A percentile compares a stretch with the other conserved stretches of the same genome.
Evolutionary conservation across 2,329 filamentous ascomycete genomes (phyloP).

Genomic region (Ophiosphaerella narmari): DNA sequence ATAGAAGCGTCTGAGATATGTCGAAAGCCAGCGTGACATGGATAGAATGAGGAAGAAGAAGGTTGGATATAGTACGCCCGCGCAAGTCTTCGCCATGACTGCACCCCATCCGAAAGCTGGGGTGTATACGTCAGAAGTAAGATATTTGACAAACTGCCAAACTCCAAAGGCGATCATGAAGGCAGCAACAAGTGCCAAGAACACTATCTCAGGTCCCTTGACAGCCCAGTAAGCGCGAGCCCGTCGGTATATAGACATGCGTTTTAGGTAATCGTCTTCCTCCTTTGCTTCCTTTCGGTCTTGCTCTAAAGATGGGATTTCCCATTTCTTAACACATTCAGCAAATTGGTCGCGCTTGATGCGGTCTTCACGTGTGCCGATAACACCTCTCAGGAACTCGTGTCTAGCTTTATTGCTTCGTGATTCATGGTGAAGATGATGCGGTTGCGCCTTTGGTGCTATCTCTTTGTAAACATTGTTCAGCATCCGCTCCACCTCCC

Average conservation of each 20-base stretch:
- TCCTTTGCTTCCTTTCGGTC: conserved; percentile 55
- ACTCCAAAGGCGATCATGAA: conserved; percentile 58
- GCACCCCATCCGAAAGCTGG: conserved; percentile 62
- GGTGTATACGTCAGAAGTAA: conserved; percentile 51
- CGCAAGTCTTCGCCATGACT: conserved; percentile 60
- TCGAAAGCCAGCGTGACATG: conserved; percentile 63
- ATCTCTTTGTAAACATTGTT: conserved; percentile 59
- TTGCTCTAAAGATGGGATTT: conserved; percentile 55
- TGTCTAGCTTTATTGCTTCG: conserved; percentile 52
- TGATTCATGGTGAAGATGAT: conserved; percentile 51
- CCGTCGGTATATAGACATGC: conserved; percentile 53
- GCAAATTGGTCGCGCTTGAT: conserved; percentile 57
- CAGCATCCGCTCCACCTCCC: conserved; percentile 59
- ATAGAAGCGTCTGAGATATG: conserved; percentile 57
- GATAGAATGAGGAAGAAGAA: conserved; percentile 63
- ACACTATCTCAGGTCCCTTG: conserved; percentile 57
- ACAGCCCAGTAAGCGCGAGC: conserved; percentile 61
- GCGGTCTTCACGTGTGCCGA: conserved; percentile 49
- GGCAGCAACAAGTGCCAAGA: conserved; percentile 54
- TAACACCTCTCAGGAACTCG: conserved; percentile 57
- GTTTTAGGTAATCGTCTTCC: conserved; percentile 53
- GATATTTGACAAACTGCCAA: conserved; percentile 62
- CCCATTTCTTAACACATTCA: conserved; percentile 51
- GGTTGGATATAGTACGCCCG: conserved; percentile 61
- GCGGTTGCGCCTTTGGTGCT: conserved; percentile 51